phyloP scores from a whole-genome alignment of 2,329 filamentous ascomycete species.

The Pseudocercospora macadamiae region DNA sequence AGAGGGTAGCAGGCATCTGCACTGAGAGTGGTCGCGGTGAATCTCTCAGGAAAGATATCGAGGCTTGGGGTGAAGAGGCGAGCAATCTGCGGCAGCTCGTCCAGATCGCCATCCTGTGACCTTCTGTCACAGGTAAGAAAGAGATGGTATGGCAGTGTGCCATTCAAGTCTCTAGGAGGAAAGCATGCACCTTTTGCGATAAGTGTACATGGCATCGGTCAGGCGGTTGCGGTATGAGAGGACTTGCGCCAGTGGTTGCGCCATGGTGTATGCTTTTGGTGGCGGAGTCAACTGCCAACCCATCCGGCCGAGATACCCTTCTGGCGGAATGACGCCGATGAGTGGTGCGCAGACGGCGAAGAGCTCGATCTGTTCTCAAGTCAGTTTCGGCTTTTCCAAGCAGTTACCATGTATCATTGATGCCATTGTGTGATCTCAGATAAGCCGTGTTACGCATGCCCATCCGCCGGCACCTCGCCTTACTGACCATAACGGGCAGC shows the following conservation, averaged over 20 bases:
- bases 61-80: conserved; percentile 13
- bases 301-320: conserved; percentile 50
- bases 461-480: conserved; percentile 40
- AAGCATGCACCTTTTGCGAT: no score
- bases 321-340: conserved; percentile 52
- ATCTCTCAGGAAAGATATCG: conserved; percentile 18
- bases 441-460: conserved; percentile 45
- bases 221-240: no score
- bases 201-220: no score
- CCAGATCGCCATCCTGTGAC: conserved; percentile 4
- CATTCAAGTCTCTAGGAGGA: no score
- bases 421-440: no score
- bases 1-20: conserved; percentile 8
- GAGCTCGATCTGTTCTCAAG: conserved; percentile 38
- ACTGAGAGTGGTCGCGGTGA: conserved; percentile 19
- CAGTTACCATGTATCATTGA: no score
- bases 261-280: no score
- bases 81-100: conserved; percentile 12
- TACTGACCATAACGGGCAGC: conserved; percentile 41
- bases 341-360: conserved; percentile 49
- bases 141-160: no score
- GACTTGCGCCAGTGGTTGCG: no score
- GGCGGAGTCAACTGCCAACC: conserved; percentile 49
- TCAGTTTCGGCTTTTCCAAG: no score
- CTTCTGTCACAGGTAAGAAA: neutral